phyloP scores from a whole-genome alignment of 768 basidiomycete species.

The Ephemerocybe angulata region DNA sequence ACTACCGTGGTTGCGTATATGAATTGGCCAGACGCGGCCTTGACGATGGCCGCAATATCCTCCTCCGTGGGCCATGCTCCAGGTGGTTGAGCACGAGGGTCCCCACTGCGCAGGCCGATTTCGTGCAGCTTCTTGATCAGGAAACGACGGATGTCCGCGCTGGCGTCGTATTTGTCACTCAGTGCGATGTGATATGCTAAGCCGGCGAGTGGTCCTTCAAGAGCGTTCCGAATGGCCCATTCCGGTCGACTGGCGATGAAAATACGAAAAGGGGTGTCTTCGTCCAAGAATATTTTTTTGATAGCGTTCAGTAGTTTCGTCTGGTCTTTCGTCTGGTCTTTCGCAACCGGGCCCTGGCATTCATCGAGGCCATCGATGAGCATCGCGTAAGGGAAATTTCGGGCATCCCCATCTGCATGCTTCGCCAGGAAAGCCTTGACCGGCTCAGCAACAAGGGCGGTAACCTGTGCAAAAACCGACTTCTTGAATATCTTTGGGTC shows the following conservation, averaged over 20 bases:
- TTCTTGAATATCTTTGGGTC: not conserved
- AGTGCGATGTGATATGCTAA: not conserved
- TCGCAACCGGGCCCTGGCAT: too few relatives aligned
- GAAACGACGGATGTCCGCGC: constrained; percentile 2
- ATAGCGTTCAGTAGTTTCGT: constrained; percentile 8
- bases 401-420: not conserved
- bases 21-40: constrained; percentile 12
- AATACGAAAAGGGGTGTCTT: constrained; percentile 6
- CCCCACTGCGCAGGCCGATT: not conserved
- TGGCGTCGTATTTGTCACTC: constrained; percentile 2
- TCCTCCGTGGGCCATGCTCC: constrained; percentile 10
- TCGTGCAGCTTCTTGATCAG: not conserved
- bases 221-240: constrained; percentile 5
- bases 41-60: constrained; percentile 5
- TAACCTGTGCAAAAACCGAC: constrained; percentile 5
- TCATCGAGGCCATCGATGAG: constrained; percentile 14
- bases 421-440: not conserved
- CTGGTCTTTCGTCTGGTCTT: constrained; percentile 5
- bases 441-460: constrained; percentile 7
- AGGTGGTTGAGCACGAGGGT: not conserved
- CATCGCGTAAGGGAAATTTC: not conserved
- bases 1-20: constrained; percentile 13
- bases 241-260: constrained; percentile 16
- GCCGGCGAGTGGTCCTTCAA: not conserved
- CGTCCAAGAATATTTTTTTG: not conserved